These are phyloP conservation scores for Xylariaceae sp. DNA, from an alignment of 2,329 filamentous ascomycete species.

Conservation along the genomic window DNA sequence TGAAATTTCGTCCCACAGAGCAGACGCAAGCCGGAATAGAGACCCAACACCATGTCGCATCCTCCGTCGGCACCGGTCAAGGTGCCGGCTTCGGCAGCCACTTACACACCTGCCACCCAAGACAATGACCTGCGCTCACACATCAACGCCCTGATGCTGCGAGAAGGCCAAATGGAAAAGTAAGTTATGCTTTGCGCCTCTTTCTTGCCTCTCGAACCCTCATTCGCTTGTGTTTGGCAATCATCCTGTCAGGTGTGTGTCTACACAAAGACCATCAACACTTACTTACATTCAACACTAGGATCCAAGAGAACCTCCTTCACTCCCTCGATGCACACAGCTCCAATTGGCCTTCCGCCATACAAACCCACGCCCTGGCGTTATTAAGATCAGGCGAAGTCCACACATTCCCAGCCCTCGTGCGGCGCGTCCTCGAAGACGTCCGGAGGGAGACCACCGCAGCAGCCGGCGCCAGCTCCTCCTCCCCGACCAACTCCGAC, in stretches of 20 bases:
- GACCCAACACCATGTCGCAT: slow-evolving; percentile 35
- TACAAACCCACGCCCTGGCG: slow-evolving; percentile 56
- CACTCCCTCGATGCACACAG: slow-evolving; percentile 57
- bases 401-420: slow-evolving; percentile 57
- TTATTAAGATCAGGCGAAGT: slow-evolving; percentile 59
- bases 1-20: not conserved
- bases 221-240: not conserved
- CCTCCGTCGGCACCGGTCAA: slow-evolving; percentile 56
- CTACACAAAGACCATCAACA: slow-evolving; percentile 1
- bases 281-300: slow-evolving; percentile 23
- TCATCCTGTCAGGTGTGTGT: too few relatives aligned
- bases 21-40: not conserved
- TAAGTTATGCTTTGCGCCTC: slow-evolving; percentile 28
- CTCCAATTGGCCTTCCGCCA: slow-evolving; percentile 58
- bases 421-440: slow-evolving; percentile 59
- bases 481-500: slow-evolving; percentile 11
- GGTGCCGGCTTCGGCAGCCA: slow-evolving; percentile 55
- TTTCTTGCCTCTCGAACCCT: not conserved
- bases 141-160: slow-evolving; percentile 56
- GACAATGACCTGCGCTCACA: slow-evolving; percentile 60
- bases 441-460: slow-evolving; percentile 49
- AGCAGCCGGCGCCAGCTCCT: slow-evolving; percentile 17
- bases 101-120: slow-evolving; percentile 57
- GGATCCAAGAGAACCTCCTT: slow-evolving; percentile 62
- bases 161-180: slow-evolving; percentile 58